Conservation (phyloP, 345 rosid genomes). For the Brassica juncea region DNA sequence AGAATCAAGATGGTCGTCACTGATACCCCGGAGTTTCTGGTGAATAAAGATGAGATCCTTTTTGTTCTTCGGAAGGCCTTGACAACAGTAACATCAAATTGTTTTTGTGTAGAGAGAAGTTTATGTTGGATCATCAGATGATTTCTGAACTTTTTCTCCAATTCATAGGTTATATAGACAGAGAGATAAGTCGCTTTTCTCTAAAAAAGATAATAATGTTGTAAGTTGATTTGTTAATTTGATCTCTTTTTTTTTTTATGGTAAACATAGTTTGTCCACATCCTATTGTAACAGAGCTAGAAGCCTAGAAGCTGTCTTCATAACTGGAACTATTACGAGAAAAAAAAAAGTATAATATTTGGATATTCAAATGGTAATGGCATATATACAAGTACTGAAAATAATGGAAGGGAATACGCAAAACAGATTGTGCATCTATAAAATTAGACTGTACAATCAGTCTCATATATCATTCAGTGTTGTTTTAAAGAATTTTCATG, state of each 20-base stretch:
- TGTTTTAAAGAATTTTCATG: too few relatives aligned
- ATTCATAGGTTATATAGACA: constrained; percentile 27
- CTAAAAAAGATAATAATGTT: constrained; percentile 26
- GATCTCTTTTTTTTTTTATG: neutral
- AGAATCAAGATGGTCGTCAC: constrained; percentile 39
- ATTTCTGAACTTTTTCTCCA: constrained; percentile 22
- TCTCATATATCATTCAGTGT: too few relatives aligned
- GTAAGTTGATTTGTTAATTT: constrained; percentile 18
- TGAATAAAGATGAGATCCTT: constrained; percentile 34
- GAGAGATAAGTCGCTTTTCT: constrained; percentile 1
- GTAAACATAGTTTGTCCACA: neutral
- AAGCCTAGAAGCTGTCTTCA: too few relatives aligned
- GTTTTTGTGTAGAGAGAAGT: constrained; percentile 36
- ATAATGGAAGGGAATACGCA: too few relatives aligned
- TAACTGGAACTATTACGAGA: too few relatives aligned
- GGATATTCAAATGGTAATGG: too few relatives aligned
- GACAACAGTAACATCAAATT: constrained; percentile 13
- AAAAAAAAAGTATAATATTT: too few relatives aligned
- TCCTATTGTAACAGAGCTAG: too few relatives aligned
- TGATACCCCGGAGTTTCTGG: constrained; percentile 58
- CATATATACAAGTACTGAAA: too few relatives aligned
- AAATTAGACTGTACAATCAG: too few relatives aligned
- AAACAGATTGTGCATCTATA: too few relatives aligned
- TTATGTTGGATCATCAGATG: constrained; percentile 7
- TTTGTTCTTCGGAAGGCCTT: constrained; percentile 11